Conservation (phyloP, 1,284 basidiomycete species). For the Mycosarcoma mackinlayi region DNA sequence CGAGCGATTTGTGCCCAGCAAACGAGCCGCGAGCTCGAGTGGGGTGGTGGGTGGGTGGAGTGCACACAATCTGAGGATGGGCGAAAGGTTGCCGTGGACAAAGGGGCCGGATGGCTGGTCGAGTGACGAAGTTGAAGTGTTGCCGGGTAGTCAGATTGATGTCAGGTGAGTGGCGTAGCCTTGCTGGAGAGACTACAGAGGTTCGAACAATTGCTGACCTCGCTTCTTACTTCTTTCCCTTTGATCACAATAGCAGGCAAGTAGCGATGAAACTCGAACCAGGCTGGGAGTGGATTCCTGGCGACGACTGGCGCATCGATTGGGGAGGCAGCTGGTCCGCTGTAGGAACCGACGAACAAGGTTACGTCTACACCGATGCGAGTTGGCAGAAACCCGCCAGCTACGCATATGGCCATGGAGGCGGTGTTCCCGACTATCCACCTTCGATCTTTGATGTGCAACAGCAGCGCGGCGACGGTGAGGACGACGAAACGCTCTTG, state of each 20-base stretch:
- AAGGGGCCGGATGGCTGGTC: slow-evolving; percentile 62
- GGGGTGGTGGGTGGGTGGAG: slow-evolving; percentile 51
- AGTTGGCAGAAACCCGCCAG: slow-evolving; percentile 65
- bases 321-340: slow-evolving; percentile 65
- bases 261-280: slow-evolving; percentile 58
- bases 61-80: slow-evolving; percentile 43
- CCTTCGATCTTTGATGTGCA: slow-evolving; percentile 42
- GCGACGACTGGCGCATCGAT: slow-evolving; percentile 68
- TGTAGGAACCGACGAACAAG: slow-evolving; percentile 63
- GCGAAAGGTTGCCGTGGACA: slow-evolving; percentile 62
- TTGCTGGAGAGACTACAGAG: background rate
- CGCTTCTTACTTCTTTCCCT: background rate
- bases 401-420: slow-evolving; percentile 60
- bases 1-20: slow-evolving; percentile 44
- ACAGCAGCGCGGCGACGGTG: background rate
- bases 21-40: slow-evolving; percentile 20
- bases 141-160: slow-evolving; percentile 47
- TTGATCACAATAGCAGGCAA: slow-evolving; percentile 47
- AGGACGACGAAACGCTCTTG: slow-evolving; percentile 10
- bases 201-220: slow-evolving; percentile 29
- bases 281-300: slow-evolving; percentile 65
- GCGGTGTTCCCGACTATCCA: slow-evolving; percentile 41
- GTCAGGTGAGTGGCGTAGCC: slow-evolving; percentile 43
- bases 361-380: slow-evolving; percentile 65
- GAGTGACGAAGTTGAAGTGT: slow-evolving; percentile 47